Evolutionary conservation across 2,329 filamentous ascomycete species (phyloP).

Genomic region (Graphiopsis chlorocephala): DNA sequence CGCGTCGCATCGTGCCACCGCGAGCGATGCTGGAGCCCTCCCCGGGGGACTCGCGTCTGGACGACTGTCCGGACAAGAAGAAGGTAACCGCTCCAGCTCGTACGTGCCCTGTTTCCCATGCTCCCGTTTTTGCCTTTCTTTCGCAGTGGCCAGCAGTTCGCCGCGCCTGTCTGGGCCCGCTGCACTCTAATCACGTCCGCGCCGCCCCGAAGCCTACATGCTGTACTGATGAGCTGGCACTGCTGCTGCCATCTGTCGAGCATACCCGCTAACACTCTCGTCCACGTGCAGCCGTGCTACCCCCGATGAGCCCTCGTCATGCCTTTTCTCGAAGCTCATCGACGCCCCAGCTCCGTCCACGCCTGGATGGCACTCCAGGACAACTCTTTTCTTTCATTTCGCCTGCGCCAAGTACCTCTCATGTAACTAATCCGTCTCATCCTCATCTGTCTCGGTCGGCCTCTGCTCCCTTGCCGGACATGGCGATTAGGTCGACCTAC

Average conservation of each 20-base stretch:
- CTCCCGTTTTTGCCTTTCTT: slow-evolving; percentile 7
- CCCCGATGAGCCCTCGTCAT: slow-evolving; percentile 26
- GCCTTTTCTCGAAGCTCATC: slow-evolving; percentile 19
- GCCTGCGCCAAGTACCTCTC: background rate
- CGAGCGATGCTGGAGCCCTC: slow-evolving; percentile 12
- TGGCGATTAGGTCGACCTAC: slow-evolving; percentile 17
- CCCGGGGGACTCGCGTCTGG: background rate
- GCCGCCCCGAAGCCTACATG: slow-evolving; percentile 23
- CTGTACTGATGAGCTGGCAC: slow-evolving; percentile 36
- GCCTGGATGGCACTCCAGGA: slow-evolving; percentile 24
- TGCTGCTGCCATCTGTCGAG: slow-evolving; percentile 31
- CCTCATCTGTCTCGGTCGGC: slow-evolving; percentile 18
- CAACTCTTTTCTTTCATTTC: slow-evolving; percentile 1
- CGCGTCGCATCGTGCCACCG: slow-evolving; percentile 14
- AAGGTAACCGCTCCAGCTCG: slow-evolving; percentile 16
- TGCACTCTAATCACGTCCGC: slow-evolving; percentile 25
- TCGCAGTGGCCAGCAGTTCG: slow-evolving; percentile 18
- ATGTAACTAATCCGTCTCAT: slow-evolving; percentile 4
- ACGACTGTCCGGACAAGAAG: background rate
- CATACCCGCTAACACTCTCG: slow-evolving; percentile 32
- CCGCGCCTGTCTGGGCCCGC: slow-evolving; percentile 17
- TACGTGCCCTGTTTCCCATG: slow-evolving; percentile 2
- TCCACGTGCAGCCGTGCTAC: slow-evolving; percentile 33
- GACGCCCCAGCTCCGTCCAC: slow-evolving; percentile 2
- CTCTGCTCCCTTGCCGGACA: slow-evolving; percentile 19